These are phyloP conservation scores for Penstemon newberryi DNA, from an alignment of 257 asterid genomes.

Conservation along the genomic window DNA sequence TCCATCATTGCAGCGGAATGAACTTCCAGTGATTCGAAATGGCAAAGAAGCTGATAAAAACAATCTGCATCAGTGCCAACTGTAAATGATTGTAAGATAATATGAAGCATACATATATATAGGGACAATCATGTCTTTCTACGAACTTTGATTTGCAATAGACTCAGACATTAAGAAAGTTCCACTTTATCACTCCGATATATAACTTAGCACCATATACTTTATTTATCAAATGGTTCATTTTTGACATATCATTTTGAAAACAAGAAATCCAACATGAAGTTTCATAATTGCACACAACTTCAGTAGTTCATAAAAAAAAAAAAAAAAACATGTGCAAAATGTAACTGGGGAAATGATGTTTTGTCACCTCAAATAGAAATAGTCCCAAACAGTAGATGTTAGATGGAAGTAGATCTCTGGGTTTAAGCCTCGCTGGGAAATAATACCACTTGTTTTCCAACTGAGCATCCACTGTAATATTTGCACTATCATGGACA, in stretches of 20 bases:
- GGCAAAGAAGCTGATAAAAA: constrained; percentile 76
- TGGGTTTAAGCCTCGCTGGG: constrained; percentile 56
- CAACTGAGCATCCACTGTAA: background rate
- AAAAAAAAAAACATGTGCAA: constrained; percentile 36
- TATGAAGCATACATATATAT: constrained; percentile 23
- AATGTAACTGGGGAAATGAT: too few relatives aligned
- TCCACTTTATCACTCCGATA: background rate
- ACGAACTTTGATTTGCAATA: constrained; percentile 6
- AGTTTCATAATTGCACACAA: too few relatives aligned
- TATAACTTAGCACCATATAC: too few relatives aligned
- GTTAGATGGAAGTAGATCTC: constrained; percentile 68
- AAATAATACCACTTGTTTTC: constrained; percentile 91
- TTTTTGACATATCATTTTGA: too few relatives aligned
- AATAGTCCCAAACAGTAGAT: constrained; percentile 85
- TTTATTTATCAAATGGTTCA: too few relatives aligned
- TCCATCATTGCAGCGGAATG: constrained; percentile 85
- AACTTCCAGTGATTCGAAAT: constrained; percentile 69
- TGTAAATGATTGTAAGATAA: background rate
- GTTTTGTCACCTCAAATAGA: constrained; percentile 71
- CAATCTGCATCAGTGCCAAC: constrained; percentile 2
- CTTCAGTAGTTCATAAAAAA: too few relatives aligned
- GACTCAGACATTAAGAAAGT: constrained; percentile 19
- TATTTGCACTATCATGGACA: constrained; percentile 1
- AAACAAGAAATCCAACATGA: too few relatives aligned
- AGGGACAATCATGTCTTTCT: constrained; percentile 11